Evolutionary conservation across 257 asterid species (phyloP), one percentile per base, ranked within the genome.

Genomic region (Forsythia suspensa): DNA sequence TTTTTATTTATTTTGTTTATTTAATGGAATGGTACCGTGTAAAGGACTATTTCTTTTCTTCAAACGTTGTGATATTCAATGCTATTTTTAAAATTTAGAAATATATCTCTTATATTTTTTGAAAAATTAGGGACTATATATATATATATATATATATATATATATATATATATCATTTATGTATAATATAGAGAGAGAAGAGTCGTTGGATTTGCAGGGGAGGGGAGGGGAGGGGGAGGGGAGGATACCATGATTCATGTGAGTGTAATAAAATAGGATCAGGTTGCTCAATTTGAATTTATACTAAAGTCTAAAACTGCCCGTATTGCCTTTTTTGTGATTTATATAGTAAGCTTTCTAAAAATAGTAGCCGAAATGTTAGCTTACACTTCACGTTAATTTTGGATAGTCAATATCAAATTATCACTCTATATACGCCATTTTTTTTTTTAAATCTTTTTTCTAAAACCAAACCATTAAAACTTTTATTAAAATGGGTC

Each of bases 231-330:
- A 46, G 3, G 43, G 20, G 21, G 15, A 3, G 16, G 21, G 72
- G 40, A 0, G 44, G 44, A 29, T 29, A 29, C 29, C 57, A 70
- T 72, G 79, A 84, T 82, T 80, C 88, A 87, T 87, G 88, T 80
- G 90, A 85, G 77, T 76, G 82, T 70, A 80, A 75, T 82, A 84
- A 84, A 84, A 63, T 76, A 76, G 72, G 87, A 84, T 76, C 90
- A 42, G 82, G 20, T 82, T 87, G 88, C 78, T 16, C 51, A 6
- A 48, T 3, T 55, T 16, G 65, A 18, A 18, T 18, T 55, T 55
- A 55, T 24, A 24, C 24, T 24, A 24, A 24, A 24, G 24, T 24
- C 29, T 52, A 55, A n/a, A 55, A 55, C 6, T n/a, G 29, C 65
- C 65, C 4, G 0, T 55, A 16, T 1, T 55, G 29, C 24, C 29